Percentiles rank a stretch among this genome's conserved stretches.
These are phyloP conservation scores for Immersiella caudata DNA, from an alignment of 495 filamentous ascomycete genomes.

Conservation along the genomic window DNA sequence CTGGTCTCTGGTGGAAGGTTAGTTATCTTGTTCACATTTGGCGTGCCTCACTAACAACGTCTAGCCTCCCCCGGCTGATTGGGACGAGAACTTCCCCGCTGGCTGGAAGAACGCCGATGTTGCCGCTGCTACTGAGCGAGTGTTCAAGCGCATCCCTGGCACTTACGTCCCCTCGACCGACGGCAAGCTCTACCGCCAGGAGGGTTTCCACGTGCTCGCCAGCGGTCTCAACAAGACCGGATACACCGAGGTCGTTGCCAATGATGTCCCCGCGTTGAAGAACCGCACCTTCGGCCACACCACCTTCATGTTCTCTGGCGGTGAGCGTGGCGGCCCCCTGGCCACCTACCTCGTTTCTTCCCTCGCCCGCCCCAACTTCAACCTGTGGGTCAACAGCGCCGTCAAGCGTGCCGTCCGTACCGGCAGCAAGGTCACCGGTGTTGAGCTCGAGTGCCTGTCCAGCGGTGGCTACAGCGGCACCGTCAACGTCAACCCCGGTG, in stretches of 20 bases:
- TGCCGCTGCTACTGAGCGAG: constrained; percentile 53
- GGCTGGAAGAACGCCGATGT: constrained; percentile 74
- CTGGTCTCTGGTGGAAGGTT: constrained; percentile 58
- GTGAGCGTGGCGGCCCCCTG: constrained; percentile 70
- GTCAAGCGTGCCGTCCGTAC: constrained; percentile 66
- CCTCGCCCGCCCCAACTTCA: constrained; percentile 61
- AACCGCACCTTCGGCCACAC: constrained; percentile 66
- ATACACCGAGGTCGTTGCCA: constrained; percentile 65
- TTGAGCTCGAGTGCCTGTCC: constrained; percentile 64
- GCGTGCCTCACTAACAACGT: not conserved
- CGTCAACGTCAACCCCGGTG: constrained; percentile 60
- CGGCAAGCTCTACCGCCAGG: constrained; percentile 67
- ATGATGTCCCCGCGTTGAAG: constrained; percentile 63
- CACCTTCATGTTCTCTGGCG: constrained; percentile 69
- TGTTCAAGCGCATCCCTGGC: constrained; percentile 70
- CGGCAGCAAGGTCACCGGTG: constrained; percentile 63
- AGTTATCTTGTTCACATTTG: constrained; percentile 12
- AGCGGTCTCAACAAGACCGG: constrained; percentile 59
- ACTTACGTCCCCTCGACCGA: constrained; percentile 68
- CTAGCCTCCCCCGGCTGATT: constrained; percentile 56
- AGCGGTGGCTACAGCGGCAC: constrained; percentile 59
- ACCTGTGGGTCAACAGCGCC: constrained; percentile 63
- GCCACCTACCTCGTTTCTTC: constrained; percentile 73
- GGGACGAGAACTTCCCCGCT: constrained; percentile 72
- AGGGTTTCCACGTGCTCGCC: constrained; percentile 63